These are phyloP conservation scores for Tricholoma hemisulphureum DNA, from an alignment of 768 basidiomycete genomes.

Conservation along the genomic window DNA sequence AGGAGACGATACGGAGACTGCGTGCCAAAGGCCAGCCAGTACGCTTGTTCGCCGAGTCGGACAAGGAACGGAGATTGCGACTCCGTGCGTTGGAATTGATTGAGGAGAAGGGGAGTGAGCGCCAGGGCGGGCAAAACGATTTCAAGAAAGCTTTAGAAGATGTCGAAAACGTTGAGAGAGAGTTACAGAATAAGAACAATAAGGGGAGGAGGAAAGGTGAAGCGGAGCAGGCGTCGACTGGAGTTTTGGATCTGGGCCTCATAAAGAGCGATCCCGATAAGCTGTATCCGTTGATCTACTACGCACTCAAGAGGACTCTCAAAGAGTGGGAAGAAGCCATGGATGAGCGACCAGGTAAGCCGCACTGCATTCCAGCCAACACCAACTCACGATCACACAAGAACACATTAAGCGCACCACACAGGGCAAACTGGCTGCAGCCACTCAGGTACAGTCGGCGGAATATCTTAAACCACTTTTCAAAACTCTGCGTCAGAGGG, in stretches of 20 bases:
- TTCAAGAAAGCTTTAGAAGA: slow-evolving; percentile 89
- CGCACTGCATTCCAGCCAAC: background rate
- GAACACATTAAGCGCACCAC: slow-evolving; percentile 85
- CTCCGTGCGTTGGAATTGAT: slow-evolving; percentile 92
- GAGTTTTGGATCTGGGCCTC: slow-evolving; percentile 74
- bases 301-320: slow-evolving; percentile 85
- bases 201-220: slow-evolving; percentile 68
- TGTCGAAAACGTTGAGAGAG: slow-evolving; percentile 75
- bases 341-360: slow-evolving; percentile 86
- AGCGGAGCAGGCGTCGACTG: slow-evolving; percentile 48
- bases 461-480: slow-evolving; percentile 97
- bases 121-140: slow-evolving; percentile 88
- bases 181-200: slow-evolving; percentile 55
- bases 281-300: slow-evolving; percentile 95
- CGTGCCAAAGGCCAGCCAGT: slow-evolving; percentile 93
- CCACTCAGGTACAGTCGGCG: slow-evolving; percentile 92
- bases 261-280: slow-evolving; percentile 92
- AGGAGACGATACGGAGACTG: slow-evolving; percentile 87
- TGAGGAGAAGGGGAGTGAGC: slow-evolving; percentile 82
- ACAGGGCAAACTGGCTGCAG: slow-evolving; percentile 92
- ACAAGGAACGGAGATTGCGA: slow-evolving; percentile 88
- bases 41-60: slow-evolving; percentile 90
- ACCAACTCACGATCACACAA: slow-evolving; percentile 24
- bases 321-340: slow-evolving; percentile 97
- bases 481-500: slow-evolving; percentile 84